These are phyloP conservation scores for Zygoascus flipseniorum DNA, from an alignment of 805 yeast genomes.

Conservation along the genomic window DNA sequence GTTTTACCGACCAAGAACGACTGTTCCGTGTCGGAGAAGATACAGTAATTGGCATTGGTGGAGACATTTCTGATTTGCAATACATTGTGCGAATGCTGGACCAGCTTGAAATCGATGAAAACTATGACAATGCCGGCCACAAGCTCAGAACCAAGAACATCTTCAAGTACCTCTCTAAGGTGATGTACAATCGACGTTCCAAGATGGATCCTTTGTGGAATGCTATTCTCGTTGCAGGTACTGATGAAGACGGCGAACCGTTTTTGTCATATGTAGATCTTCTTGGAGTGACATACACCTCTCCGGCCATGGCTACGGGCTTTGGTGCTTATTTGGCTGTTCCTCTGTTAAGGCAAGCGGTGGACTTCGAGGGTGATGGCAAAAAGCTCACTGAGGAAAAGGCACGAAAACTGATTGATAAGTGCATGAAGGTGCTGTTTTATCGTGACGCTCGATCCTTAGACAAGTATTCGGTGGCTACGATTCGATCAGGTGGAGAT, in stretches of 20 bases:
- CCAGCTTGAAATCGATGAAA: conserved; percentile 68
- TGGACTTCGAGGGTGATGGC: conserved; percentile 71
- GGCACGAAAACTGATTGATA: conserved; percentile 68
- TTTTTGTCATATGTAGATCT: conserved; percentile 82
- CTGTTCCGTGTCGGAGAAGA: conserved; percentile 73
- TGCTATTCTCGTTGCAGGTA: conserved; percentile 84
- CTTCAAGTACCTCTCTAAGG: conserved; percentile 76
- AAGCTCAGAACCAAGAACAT: conserved; percentile 75
- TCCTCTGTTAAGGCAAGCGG: conserved; percentile 80
- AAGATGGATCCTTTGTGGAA: conserved; percentile 98
- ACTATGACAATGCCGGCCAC: conserved; percentile 66
- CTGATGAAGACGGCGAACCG: conserved; percentile 59
- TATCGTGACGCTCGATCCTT: conserved; percentile 94
- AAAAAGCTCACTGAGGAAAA: conserved; percentile 58
- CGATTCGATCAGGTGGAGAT: conserved; percentile 49
- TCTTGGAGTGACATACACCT: conserved; percentile 80
- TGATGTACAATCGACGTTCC: conserved; percentile 78
- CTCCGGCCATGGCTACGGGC: conserved; percentile 91
- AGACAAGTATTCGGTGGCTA: conserved; percentile 75
- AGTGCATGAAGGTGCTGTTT: conserved; percentile 88
- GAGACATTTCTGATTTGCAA: conserved; percentile 93
- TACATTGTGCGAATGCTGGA: conserved; percentile 66
- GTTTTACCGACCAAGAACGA: conserved; percentile 81
- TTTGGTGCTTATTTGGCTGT: conserved; percentile 93
- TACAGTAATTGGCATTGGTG: conserved; percentile 87